phyloP scores from a whole-genome alignment of 2,329 filamentous ascomycete genomes.

The Dactylellina parvicollis region DNA sequence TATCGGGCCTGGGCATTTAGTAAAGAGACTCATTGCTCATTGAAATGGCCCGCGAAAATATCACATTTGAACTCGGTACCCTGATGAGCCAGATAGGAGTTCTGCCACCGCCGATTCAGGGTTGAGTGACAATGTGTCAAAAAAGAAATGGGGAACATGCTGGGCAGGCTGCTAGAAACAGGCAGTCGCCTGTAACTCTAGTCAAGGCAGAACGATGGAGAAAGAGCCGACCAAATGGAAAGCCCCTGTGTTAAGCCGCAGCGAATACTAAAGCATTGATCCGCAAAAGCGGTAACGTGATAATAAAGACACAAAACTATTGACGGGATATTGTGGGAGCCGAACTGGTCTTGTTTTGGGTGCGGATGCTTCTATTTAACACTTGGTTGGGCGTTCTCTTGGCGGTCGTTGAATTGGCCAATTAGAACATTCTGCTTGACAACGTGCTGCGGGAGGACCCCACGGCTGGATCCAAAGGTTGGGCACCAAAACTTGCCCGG shows the following conservation, averaged over 20 bases:
- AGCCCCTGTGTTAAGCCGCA: conserved; percentile 22
- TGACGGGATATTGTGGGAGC: conserved; percentile 5
- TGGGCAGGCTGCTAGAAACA: conserved; percentile 40
- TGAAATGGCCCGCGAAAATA: neutral
- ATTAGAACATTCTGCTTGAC: conserved; percentile 1
- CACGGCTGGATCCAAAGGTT: conserved; percentile 16
- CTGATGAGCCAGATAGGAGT: neutral
- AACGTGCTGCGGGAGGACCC: conserved; percentile 34
- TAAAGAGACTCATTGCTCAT: conserved; percentile 7
- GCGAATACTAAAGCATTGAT: neutral
- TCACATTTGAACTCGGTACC: neutral
- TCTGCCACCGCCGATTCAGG: conserved; percentile 1
- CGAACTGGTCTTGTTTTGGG: neutral
- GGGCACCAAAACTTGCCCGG: no score
- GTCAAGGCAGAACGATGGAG: conserved; percentile 27
- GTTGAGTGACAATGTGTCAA: conserved; percentile 27
- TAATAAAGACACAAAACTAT: conserved; percentile 7
- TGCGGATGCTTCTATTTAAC: conserved; percentile 28
- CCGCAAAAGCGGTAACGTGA: neutral
- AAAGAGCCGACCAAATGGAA: conserved; percentile 10
- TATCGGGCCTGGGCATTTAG: conserved; percentile 20
- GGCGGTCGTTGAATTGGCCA: conserved; percentile 31
- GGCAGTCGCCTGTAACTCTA: conserved; percentile 14
- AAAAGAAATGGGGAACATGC: conserved; percentile 30
- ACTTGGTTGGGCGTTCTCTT: conserved; percentile 24